Evolutionary conservation across 208 protist species (phyloP).

Genomic region (Naegleria lovaniensis): DNA sequence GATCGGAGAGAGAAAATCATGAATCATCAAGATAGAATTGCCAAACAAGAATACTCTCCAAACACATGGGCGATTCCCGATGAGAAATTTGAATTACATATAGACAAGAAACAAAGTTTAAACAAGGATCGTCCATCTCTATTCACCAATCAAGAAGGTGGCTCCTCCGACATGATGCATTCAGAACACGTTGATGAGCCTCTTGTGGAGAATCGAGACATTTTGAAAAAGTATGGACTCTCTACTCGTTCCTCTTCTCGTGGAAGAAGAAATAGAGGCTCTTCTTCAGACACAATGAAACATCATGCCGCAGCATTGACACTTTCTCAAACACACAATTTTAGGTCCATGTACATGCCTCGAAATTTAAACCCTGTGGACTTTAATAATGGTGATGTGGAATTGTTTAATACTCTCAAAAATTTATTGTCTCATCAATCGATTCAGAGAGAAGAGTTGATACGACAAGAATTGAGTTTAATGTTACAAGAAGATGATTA

Average conservation of each 20-base stretch:
- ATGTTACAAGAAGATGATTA: not conserved
- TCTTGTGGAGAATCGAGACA: no score
- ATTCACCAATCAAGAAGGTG: no score
- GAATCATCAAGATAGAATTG: no score
- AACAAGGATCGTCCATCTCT: not conserved
- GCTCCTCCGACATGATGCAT: no score
- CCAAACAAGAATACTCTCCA: no score
- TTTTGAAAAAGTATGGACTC: not conserved
- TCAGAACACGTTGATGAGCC: no score
- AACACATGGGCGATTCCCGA: not conserved
- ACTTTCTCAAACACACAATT: not conserved
- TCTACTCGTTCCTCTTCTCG: not conserved
- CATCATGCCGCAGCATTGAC: not conserved
- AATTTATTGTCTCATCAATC: not conserved
- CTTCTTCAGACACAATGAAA: not conserved
- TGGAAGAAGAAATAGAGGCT: not conserved
- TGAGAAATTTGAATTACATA: not conserved
- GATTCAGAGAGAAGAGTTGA: not conserved
- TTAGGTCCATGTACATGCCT: not conserved
- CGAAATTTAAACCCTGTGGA: not conserved
- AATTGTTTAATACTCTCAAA: not conserved
- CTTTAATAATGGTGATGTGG: not conserved
- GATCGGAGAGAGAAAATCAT: not conserved
- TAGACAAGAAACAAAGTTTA: not conserved
- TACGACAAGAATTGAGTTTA: not conserved